A percentile compares a stretch with the other conserved stretches of the same genome.
These are phyloP conservation scores for Mycena belliarum DNA, from an alignment of 768 basidiomycete genomes.

Conservation along the genomic window DNA sequence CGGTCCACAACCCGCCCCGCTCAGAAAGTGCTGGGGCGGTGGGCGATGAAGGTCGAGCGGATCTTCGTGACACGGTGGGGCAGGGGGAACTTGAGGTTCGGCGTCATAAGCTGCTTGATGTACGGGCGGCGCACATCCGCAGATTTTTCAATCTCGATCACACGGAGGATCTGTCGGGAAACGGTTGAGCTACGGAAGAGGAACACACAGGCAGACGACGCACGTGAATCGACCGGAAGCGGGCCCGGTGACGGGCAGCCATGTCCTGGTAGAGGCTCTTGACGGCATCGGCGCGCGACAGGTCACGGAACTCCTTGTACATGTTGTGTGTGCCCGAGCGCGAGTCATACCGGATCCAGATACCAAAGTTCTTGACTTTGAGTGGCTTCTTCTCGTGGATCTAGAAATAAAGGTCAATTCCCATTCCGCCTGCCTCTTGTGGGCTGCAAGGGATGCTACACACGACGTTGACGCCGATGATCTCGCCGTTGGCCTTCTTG, in stretches of 20 bases:
- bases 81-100: conserved; percentile 94
- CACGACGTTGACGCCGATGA: conserved; percentile 97
- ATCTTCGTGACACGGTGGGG: conserved; percentile 84
- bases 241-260: conserved; percentile 98
- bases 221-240: conserved; percentile 98
- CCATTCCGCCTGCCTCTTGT: conserved; percentile 87
- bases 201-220: conserved; percentile 28
- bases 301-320: conserved; percentile 99
- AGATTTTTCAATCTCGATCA: conserved; percentile 91
- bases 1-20: conserved; percentile 1
- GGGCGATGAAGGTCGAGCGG: conserved; percentile 79
- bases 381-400: conserved; percentile 97
- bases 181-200: background rate
- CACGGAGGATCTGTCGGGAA: conserved; percentile 82
- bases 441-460: conserved; percentile 78
- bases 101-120: conserved; percentile 93
- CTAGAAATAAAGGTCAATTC: conserved; percentile 56
- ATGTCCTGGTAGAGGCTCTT: conserved; percentile 98
- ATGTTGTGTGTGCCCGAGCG: conserved; percentile 99
- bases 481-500: conserved; percentile 99
- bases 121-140: conserved; percentile 94
- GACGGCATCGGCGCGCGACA: conserved; percentile 92
- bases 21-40: conserved; percentile 75
- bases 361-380: conserved; percentile 99
- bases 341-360: conserved; percentile 99